phyloP scores from a whole-genome alignment of 768 basidiomycete species.

The Boletales sp. region DNA sequence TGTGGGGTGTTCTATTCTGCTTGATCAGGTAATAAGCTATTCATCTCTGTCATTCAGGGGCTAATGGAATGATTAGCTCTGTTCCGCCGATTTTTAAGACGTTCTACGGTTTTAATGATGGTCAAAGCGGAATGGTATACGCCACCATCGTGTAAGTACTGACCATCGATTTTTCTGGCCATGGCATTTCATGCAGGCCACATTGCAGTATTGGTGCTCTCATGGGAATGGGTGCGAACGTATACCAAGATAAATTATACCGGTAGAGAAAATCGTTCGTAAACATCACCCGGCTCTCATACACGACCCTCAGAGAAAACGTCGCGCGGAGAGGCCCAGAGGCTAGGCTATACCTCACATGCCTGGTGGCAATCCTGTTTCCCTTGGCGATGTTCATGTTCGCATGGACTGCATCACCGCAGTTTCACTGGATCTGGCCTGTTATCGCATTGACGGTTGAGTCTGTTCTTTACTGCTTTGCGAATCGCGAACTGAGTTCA shows the following conservation, averaged over 20 bases:
- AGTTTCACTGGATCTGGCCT: constrained; percentile 55
- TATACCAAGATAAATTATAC: constrained; percentile 47
- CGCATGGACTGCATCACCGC: constrained; percentile 57
- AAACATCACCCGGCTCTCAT: constrained; percentile 8
- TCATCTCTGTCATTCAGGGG: neutral
- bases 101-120: constrained; percentile 59
- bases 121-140: constrained; percentile 58
- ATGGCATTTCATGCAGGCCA: neutral
- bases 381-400: constrained; percentile 65
- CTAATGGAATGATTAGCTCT: constrained; percentile 36
- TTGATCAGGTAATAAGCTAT: constrained; percentile 46
- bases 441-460: constrained; percentile 15
- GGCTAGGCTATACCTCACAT: constrained; percentile 56
- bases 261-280: constrained; percentile 27
- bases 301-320: constrained; percentile 25
- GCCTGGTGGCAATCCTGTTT: constrained; percentile 49
- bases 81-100: constrained; percentile 51
- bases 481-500: neutral
- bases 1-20: constrained; percentile 71
- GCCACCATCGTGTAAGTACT: constrained; percentile 48
- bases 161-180: neutral
- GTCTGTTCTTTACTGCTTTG: neutral
- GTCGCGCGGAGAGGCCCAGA: constrained; percentile 40
- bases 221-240: constrained; percentile 41
- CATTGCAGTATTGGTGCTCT: constrained; percentile 46